Evolutionary conservation across 2,329 filamentous ascomycete species (phyloP), one percentile per base, ranked within the genome.

Genomic region (Hypoxylon sp.): DNA sequence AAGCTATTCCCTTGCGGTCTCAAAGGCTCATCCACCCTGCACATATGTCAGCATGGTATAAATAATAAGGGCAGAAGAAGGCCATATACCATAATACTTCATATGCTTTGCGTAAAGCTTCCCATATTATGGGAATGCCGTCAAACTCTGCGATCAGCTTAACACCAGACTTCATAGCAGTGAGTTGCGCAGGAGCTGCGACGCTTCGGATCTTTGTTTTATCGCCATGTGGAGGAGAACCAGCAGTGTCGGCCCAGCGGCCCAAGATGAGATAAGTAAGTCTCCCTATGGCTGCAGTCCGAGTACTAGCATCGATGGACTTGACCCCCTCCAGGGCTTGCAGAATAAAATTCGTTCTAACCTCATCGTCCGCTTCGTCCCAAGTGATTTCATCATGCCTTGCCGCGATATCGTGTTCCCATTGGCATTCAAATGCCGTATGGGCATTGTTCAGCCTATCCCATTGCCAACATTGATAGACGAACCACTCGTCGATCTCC

Each of bases 401-500:
- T 36, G 81, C 63, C 73, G 76, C 66, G 73, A 76, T 41, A 73
- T 87, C 85, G 21, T 85, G 83, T 73, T 86, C 81, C 93, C 93
- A 97, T 75, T 90, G 87, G 77, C 89, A 87, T 70, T 94, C 88
- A 76, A 97, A 98, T 1, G 90, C 89, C 38, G 89, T 85, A 75
- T 93, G 92, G 19, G 92, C 90, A 58, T 90, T 88, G 58, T 92
- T 87, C 52, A 98, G 84, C 75, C 94, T 90, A 50, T 91, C 86
- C 81, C 93, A 92, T 77, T 98, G 94, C 80, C 92, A 92, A 68
- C 93, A 90, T 73, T 92, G 91, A 80, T 98, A 98, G 58, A 91
- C 90, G 80, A 99, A 99, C 96, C 96, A 99, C 81, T 99, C 96
- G 77, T 98, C 93, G 51, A 99, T 85, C 82, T 99, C 96, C 70